Percentiles rank a stretch among this genome's conserved stretches.
These are phyloP conservation scores for Urostyla sp. DNA, from an alignment of 73 alveolate genomes.

Conservation along the genomic window DNA sequence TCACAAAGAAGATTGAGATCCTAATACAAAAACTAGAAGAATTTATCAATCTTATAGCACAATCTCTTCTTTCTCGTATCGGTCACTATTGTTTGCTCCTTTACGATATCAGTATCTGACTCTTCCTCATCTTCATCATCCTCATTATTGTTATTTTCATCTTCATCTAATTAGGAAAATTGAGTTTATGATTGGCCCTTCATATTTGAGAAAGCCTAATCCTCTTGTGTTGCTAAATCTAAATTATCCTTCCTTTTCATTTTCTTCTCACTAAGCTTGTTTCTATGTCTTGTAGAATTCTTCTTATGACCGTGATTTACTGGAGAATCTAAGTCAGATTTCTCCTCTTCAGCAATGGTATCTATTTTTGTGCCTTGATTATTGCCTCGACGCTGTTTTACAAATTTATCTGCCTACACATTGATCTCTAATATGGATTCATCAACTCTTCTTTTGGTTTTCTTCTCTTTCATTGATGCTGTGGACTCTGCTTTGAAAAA, in stretches of 20 bases:
- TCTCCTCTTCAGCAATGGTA: slow-evolving; percentile 32
- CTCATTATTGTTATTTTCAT: background rate
- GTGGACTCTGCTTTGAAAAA: slow-evolving; percentile 39
- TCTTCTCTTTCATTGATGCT: background rate
- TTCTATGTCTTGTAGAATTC: background rate
- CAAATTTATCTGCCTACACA: slow-evolving; percentile 39
- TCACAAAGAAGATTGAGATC: slow-evolving; percentile 69
- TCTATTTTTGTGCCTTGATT: slow-evolving; percentile 1
- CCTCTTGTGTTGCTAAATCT: slow-evolving; percentile 60
- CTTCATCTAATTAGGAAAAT: slow-evolving; percentile 6
- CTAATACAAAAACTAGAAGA: slow-evolving; percentile 36
- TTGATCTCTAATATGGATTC: slow-evolving; percentile 52
- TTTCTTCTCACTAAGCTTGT: slow-evolving; percentile 15
- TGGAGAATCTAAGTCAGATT: slow-evolving; percentile 6
- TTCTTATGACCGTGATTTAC: too few species aligned
- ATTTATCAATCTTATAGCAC: slow-evolving; percentile 34
- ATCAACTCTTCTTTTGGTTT: slow-evolving; percentile 2
- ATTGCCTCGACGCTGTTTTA: slow-evolving; percentile 5
- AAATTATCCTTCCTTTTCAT: slow-evolving; percentile 18
- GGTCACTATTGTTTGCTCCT: slow-evolving; percentile 2
- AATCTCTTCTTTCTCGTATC: slow-evolving; percentile 58
- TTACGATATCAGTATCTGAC: slow-evolving; percentile 40
- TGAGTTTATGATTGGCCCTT: too few species aligned
- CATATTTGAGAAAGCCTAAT: slow-evolving; percentile 26
- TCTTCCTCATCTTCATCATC: slow-evolving; percentile 5